Evolutionary conservation across 768 basidiomycete species (phyloP).

Genomic region (Lactarius tabidus): DNA sequence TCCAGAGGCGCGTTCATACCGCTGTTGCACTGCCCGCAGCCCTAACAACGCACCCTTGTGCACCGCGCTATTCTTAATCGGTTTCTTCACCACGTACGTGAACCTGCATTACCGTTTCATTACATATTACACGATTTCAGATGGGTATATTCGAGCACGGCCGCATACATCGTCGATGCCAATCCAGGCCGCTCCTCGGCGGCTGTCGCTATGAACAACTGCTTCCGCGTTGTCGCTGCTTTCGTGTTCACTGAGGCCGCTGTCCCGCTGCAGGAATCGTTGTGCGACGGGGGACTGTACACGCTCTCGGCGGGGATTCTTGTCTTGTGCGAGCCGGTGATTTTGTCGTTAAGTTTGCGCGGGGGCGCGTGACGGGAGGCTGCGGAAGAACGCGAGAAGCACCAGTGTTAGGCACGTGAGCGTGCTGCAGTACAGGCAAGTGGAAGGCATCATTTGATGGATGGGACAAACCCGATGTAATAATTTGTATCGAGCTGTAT

Average conservation of each 20-base stretch:
- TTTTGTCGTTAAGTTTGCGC: constrained; percentile 57
- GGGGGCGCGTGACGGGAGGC: constrained; percentile 56
- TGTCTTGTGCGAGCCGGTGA: constrained; percentile 47
- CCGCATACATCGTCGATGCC: constrained; percentile 85
- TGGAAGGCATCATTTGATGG: too few relatives aligned
- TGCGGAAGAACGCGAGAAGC: too few relatives aligned
- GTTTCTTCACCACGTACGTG: constrained; percentile 76
- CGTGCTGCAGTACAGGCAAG: not conserved
- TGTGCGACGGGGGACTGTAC: constrained; percentile 81
- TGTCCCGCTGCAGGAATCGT: constrained; percentile 56
- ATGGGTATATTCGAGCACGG: constrained; percentile 60
- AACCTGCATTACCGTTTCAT: constrained; percentile 33
- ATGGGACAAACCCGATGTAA: too few relatives aligned
- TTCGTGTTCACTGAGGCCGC: constrained; percentile 70
- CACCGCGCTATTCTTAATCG: constrained; percentile 65
- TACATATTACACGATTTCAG: constrained; percentile 29
- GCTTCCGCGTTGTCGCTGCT: constrained; percentile 65
- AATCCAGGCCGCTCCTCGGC: constrained; percentile 77
- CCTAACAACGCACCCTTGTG: constrained; percentile 44
- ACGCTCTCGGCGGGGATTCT: constrained; percentile 60
- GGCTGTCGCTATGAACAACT: constrained; percentile 73
- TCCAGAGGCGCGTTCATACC: constrained; percentile 52
- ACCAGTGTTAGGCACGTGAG: not conserved
- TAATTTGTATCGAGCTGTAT: too few relatives aligned
- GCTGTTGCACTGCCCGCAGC: not conserved